A percentile compares a stretch with the other conserved stretches of the same genome.
phyloP scores from a whole-genome alignment of 495 filamentous ascomycete species.

The Margaritispora aquatica region DNA sequence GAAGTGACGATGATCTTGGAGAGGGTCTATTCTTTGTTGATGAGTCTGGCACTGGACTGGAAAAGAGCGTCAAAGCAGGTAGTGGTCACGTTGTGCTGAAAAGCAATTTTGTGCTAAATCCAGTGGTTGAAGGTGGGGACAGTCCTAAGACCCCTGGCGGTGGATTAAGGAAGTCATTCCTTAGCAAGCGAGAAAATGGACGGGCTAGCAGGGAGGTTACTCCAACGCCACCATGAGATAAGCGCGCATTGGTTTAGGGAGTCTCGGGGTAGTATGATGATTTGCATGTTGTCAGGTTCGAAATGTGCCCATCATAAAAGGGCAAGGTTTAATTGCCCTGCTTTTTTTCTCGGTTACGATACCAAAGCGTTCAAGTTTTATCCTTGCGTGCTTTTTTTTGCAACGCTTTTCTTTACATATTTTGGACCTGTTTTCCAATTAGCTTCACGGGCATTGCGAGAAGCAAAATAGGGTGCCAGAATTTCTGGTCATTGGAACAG shows the following conservation, averaged over 20 bases:
- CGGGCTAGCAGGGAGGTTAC: slow-evolving; percentile 31
- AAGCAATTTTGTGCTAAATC: slow-evolving; percentile 48
- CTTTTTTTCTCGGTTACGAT: slow-evolving; percentile 1
- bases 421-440: background rate
- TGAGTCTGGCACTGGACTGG: slow-evolving; percentile 65
- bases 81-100: slow-evolving; percentile 59
- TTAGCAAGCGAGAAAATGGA: slow-evolving; percentile 51
- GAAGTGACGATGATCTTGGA: slow-evolving; percentile 72
- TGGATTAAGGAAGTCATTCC: slow-evolving; percentile 33
- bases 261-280: background rate
- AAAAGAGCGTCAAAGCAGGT: slow-evolving; percentile 69
- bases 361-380: slow-evolving; percentile 5
- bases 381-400: background rate
- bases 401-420: background rate
- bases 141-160: slow-evolving; percentile 48
- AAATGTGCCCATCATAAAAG: background rate
- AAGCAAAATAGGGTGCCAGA: too few species aligned
- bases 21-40: slow-evolving; percentile 85
- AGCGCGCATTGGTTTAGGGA: background rate
- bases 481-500: too few species aligned
- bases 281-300: background rate
- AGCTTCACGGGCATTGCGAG: background rate
- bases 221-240: slow-evolving; percentile 19
- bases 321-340: background rate
- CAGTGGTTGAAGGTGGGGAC: slow-evolving; percentile 33